Base-by-base conservation (phyloP, 192 early-diverging fungal species). In the Backusella tuberculispora region DNA sequence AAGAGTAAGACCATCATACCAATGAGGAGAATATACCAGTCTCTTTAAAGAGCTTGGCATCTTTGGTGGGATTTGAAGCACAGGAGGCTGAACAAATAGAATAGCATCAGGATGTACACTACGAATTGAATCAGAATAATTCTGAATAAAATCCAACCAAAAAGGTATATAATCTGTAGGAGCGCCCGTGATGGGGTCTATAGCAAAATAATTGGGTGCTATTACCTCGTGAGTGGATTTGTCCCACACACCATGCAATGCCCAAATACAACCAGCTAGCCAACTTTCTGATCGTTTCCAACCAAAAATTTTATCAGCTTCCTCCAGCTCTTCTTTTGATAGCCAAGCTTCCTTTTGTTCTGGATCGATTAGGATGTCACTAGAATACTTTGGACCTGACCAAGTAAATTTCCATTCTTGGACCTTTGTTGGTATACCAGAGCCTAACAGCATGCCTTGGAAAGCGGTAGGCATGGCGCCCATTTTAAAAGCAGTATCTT, bases 1-100 rank as follows among this genome's bases (percentile, higher is more conserved):
- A 15, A 90, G 80, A 5, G 89, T 90, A 63, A 90, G 69, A 1
- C 88, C 89, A 64, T 85, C 88, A 47, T 89, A 89, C 85, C 85
- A 89, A 72, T 89, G 88, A 8, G 88, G 88, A 0, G 85, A 76
- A 74, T 88, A 89, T 9, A 82, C 85, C 9, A 89, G 69, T n/a
- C 85, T 77, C 15, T 75, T 71, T 0, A 81, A 64, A 14, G 79
- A 75, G 14, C 66, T 76, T 15, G 79, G 80, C 13, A 87, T 70
- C 19, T 79, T 73, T 12, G 88, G 85, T n/a, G 88, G 88, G 6
- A 77, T 72, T 43, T 83, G 81, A 14, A 85, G 77, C 17, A 89
- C 82, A 10, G 88, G 84, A 2, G 89, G 88, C 45, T 90, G 86
- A 45, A 90, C 73, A 74, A 90, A 88, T 10, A 90, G 77, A 34